A percentile compares a stretch with the other conserved stretches of the same genome.
Evolutionary conservation across 1,139 yeast species (phyloP).

Genomic region (Pneumocystis jirovecii): DNA sequence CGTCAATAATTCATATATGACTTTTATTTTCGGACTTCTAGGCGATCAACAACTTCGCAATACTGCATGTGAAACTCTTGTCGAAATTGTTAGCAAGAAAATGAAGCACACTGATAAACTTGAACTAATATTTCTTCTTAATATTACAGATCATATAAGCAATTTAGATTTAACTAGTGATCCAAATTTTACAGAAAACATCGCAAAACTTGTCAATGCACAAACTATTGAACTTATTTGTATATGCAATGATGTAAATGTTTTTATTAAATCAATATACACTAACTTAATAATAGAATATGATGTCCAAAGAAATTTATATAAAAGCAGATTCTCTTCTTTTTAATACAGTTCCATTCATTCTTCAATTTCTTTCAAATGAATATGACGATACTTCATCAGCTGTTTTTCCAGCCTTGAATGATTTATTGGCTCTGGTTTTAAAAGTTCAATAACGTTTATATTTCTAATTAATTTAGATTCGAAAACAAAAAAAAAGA

Average conservation of each 20-base stretch:
- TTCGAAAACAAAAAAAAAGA: slow-evolving; percentile 16
- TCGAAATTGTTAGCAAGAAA: slow-evolving; percentile 74
- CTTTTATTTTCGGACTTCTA: slow-evolving; percentile 46
- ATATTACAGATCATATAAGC: slow-evolving; percentile 43
- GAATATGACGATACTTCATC: slow-evolving; percentile 81
- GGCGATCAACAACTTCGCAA: slow-evolving; percentile 33
- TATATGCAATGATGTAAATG: slow-evolving; percentile 39
- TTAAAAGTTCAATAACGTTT: slow-evolving; percentile 29
- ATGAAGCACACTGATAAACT: slow-evolving; percentile 82
- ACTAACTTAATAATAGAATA: not conserved
- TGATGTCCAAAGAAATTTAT: slow-evolving; percentile 22
- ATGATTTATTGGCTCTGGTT: slow-evolving; percentile 54
- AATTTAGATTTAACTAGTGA: slow-evolving; percentile 30
- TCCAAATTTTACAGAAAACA: slow-evolving; percentile 59
- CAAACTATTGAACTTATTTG: slow-evolving; percentile 62
- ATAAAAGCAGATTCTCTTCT: slow-evolving; percentile 35
- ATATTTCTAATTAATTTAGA: slow-evolving; percentile 16
- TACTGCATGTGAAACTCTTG: slow-evolving; percentile 56
- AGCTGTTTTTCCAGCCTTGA: slow-evolving; percentile 68
- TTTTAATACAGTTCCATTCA: slow-evolving; percentile 55
- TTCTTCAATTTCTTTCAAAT: slow-evolving; percentile 54
- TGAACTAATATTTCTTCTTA: slow-evolving; percentile 54
- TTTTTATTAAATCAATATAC: not conserved
- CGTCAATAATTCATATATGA: slow-evolving; percentile 50
- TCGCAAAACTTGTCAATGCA: slow-evolving; percentile 59